Evolutionary conservation across 129 eudicot species (phyloP).

Genomic region (Saussurea involucrata): DNA sequence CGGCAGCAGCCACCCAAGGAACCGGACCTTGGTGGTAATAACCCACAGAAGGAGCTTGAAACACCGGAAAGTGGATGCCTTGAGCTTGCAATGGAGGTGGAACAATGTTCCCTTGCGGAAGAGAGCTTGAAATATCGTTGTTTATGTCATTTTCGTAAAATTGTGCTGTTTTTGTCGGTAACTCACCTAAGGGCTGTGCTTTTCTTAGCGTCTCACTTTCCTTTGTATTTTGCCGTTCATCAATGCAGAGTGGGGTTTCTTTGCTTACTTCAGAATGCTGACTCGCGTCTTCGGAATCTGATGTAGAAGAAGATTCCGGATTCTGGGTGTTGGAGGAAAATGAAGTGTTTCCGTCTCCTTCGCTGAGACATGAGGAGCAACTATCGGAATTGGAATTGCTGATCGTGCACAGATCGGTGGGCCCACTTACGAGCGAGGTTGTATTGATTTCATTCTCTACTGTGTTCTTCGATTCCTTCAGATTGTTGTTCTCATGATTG

Average conservation of each 20-base stretch:
- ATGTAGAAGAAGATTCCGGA: slow-evolving; percentile 56
- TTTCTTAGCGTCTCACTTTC: slow-evolving; percentile 24
- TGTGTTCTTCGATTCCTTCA: slow-evolving; percentile 23
- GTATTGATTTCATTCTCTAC: slow-evolving; percentile 28
- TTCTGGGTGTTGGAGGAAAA: slow-evolving; percentile 56
- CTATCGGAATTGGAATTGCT: slow-evolving; percentile 70
- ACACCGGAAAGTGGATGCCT: slow-evolving; percentile 57
- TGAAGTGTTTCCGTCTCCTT: slow-evolving; percentile 69
- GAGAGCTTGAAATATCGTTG: slow-evolving; percentile 27
- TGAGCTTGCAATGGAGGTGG: slow-evolving; percentile 54
- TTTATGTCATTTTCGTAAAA: slow-evolving; percentile 26
- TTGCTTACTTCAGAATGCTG: slow-evolving; percentile 53
- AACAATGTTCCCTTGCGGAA: slow-evolving; percentile 40
- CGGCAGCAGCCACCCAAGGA: slow-evolving; percentile 56
- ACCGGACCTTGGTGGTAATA: slow-evolving; percentile 60
- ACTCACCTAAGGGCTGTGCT: neutral
- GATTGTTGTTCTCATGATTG: slow-evolving; percentile 24
- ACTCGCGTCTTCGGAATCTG: slow-evolving; percentile 78
- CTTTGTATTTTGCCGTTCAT: slow-evolving; percentile 15
- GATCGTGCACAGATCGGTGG: slow-evolving; percentile 38
- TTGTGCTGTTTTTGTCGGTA: slow-evolving; percentile 25
- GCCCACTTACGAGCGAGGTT: slow-evolving; percentile 29
- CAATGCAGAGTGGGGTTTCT: slow-evolving; percentile 34
- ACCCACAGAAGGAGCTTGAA: slow-evolving; percentile 61
- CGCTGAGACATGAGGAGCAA: slow-evolving; percentile 84